Percentiles rank a stretch among this genome's conserved stretches.
phyloP scores from a whole-genome alignment of 2,329 filamentous ascomycete species.

The Ilyonectria sp. region DNA sequence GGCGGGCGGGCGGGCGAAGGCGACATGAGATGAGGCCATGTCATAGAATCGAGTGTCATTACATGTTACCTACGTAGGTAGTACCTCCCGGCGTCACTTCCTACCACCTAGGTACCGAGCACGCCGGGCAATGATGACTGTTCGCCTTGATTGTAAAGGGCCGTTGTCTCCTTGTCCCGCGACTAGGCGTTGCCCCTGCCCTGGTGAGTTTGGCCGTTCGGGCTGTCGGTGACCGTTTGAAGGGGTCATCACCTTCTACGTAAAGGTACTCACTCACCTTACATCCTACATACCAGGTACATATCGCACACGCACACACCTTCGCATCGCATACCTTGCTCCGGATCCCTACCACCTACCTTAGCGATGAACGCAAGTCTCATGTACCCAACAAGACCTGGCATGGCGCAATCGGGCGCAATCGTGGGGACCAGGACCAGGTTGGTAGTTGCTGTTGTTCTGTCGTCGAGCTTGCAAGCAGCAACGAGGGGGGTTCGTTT shows the following conservation, averaged over 20 bases:
- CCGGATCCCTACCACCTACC: constrained; percentile 16
- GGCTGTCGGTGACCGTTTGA: constrained; percentile 15
- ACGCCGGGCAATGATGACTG: background rate
- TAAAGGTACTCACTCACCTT: constrained; percentile 9
- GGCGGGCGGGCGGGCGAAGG: background rate
- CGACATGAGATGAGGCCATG: background rate
- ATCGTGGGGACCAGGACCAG: constrained; percentile 43
- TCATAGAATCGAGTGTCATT: background rate
- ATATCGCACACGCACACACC: background rate
- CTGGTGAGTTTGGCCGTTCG: constrained; percentile 24
- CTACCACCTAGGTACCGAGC: background rate
- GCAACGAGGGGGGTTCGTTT: constrained; percentile 41
- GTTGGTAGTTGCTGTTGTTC: constrained; percentile 5
- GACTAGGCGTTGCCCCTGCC: constrained; percentile 21
- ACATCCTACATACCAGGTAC: constrained; percentile 19
- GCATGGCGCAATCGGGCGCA: constrained; percentile 45
- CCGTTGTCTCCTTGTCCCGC: constrained; percentile 5
- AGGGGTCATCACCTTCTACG: background rate
- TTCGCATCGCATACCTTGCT: background rate
- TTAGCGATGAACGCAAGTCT: constrained; percentile 22
- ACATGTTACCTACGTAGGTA: background rate
- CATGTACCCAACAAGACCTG: constrained; percentile 20
- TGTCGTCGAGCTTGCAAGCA: constrained; percentile 1
- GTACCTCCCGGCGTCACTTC: background rate
- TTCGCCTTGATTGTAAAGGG: background rate